Evolutionary conservation across 306 rosid genomes (phyloP).

Genomic region (Quercus mongolica): DNA sequence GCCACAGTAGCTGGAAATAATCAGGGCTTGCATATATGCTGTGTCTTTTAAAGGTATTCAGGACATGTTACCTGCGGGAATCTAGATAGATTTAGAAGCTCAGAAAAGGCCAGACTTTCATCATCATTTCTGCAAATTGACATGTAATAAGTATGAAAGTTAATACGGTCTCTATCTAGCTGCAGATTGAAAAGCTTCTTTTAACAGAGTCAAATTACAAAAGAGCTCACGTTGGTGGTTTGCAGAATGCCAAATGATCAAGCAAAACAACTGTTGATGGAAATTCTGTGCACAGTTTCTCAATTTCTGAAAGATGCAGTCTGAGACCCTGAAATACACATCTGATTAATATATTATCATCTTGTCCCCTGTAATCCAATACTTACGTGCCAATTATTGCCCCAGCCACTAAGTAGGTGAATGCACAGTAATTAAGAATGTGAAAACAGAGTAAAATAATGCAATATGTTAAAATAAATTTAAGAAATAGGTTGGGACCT

Average conservation of each 20-base stretch:
- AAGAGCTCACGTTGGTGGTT: constrained; percentile 70
- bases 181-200: background rate
- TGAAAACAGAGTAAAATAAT: background rate
- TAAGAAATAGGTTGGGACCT: background rate
- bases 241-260: constrained; percentile 87
- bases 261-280: constrained; percentile 76
- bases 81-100: constrained; percentile 69
- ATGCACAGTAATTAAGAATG: background rate
- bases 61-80: constrained; percentile 63
- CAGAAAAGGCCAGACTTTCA: constrained; percentile 56
- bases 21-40: background rate
- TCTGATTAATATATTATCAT: constrained; percentile 3
- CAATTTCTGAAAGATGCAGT: constrained; percentile 78
- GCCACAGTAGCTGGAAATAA: background rate
- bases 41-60: background rate
- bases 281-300: constrained; percentile 72
- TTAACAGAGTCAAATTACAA: background rate
- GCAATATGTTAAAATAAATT: background rate
- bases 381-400: background rate
- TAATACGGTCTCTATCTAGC: background rate
- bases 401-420: background rate
- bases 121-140: constrained; percentile 63
- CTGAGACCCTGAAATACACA: constrained; percentile 59
- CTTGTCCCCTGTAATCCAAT: background rate
- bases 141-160: constrained; percentile 4